Evolutionary conservation across 129 eudicot genomes (phyloP).

Genomic region (Daucus carota): DNA sequence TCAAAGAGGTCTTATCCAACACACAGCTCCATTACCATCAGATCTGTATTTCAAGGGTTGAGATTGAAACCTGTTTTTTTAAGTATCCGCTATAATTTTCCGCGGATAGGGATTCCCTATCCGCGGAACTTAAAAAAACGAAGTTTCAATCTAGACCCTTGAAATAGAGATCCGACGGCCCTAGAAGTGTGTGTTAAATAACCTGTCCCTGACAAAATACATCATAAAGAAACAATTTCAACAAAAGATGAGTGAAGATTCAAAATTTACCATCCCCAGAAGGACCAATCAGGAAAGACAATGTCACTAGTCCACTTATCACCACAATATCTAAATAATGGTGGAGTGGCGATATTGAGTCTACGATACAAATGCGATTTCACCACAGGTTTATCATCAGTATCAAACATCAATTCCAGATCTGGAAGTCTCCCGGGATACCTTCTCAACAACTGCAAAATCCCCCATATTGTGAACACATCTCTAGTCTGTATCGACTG

Average conservation of each 20-base stretch:
- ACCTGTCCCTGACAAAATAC: no score
- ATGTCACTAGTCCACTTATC: conserved; percentile 19
- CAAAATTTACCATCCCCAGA: conserved; percentile 36
- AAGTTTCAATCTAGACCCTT: no score
- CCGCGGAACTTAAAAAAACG: no score
- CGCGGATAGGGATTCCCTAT: no score
- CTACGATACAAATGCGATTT: not conserved
- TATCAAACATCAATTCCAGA: conserved; percentile 36
- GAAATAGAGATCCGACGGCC: no score
- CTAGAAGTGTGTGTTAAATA: no score
- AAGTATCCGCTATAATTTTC: no score
- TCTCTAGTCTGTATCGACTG: conserved; percentile 25
- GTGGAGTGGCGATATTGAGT: conserved; percentile 12
- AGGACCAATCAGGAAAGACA: conserved; percentile 40
- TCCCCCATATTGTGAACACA: conserved; percentile 32
- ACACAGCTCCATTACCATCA: no score
- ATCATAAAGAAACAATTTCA: not conserved
- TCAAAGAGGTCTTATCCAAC: no score
- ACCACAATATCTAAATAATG: conserved; percentile 23
- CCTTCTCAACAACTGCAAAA: conserved; percentile 11
- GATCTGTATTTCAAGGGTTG: no score
- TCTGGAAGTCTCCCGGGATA: conserved; percentile 34
- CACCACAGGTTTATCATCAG: conserved; percentile 17
- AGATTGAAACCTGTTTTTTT: no score
- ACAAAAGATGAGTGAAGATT: not conserved